phyloP scores from a whole-genome alignment of 2,329 filamentous ascomycete genomes.

The Macrophomina tecta region DNA sequence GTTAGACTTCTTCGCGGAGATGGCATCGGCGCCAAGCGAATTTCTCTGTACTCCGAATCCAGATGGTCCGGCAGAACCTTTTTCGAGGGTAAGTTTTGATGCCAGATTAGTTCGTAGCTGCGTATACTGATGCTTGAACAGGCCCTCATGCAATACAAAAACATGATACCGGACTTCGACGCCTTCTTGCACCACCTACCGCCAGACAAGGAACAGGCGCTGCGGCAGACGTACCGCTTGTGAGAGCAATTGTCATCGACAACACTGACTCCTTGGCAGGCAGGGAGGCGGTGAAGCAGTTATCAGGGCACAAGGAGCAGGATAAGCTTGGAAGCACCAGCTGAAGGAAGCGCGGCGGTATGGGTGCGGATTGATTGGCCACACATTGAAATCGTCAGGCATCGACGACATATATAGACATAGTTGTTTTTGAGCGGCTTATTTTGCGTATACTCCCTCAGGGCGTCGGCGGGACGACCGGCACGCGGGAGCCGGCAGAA shows the following conservation, averaged over 20 bases:
- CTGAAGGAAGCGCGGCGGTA: not conserved
- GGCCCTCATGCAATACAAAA: slow-evolving; percentile 61
- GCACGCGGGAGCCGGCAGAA: slow-evolving; percentile 8
- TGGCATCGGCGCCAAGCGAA: slow-evolving; percentile 72
- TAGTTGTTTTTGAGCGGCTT: slow-evolving; percentile 18
- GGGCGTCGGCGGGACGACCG: slow-evolving; percentile 17
- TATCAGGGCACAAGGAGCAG: not conserved
- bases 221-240: slow-evolving; percentile 51
- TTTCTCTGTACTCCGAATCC: slow-evolving; percentile 62
- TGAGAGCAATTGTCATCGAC: slow-evolving; percentile 31
- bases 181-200: slow-evolving; percentile 56
- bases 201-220: slow-evolving; percentile 49
- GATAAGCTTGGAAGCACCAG: not conserved
- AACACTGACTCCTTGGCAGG: not conserved
- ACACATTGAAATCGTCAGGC: slow-evolving; percentile 10
- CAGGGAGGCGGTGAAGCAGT: not conserved
- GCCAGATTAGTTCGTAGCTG: slow-evolving; percentile 1
- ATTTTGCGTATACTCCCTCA: slow-evolving; percentile 23
- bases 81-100: slow-evolving; percentile 70
- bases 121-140: slow-evolving; percentile 33
- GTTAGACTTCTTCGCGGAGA: slow-evolving; percentile 79
- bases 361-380: slow-evolving; percentile 3
- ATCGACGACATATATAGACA: slow-evolving; percentile 25
- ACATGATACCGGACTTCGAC: slow-evolving; percentile 61
- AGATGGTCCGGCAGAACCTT: slow-evolving; percentile 69